phyloP scores from a whole-genome alignment of 1,284 basidiomycete species.

The Cystobasidium sp. region DNA sequence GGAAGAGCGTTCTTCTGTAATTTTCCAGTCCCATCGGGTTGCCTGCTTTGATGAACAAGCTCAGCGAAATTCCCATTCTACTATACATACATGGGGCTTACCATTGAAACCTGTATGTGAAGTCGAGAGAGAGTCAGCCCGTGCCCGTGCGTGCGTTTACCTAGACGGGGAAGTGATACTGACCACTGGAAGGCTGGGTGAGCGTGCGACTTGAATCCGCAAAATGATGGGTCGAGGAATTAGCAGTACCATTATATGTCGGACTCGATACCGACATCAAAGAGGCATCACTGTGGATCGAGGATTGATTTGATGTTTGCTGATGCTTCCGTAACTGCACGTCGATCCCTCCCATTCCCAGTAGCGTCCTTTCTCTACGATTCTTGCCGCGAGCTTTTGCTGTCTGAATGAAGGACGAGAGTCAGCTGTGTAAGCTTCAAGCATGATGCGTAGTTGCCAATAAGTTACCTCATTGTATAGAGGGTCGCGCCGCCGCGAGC shows the following conservation, averaged over 20 bases:
- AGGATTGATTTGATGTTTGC: neutral
- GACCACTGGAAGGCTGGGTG: too few species aligned
- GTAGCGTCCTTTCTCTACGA: neutral
- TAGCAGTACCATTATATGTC: too few species aligned
- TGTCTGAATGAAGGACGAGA: neutral
- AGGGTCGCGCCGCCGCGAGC: conserved; percentile 4
- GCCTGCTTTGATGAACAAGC: too few species aligned
- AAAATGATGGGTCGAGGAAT: too few species aligned
- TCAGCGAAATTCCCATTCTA: too few species aligned
- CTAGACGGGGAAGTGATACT: too few species aligned
- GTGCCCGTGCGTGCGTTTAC: too few species aligned
- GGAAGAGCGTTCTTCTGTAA: neutral
- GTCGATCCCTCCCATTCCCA: neutral
- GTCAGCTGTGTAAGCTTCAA: neutral
- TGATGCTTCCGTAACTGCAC: neutral
- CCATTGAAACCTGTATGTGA: too few species aligned
- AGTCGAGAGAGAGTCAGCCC: too few species aligned
- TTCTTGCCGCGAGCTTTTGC: neutral
- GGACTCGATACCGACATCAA: neutral
- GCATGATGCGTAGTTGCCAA: too few species aligned
- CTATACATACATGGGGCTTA: too few species aligned
- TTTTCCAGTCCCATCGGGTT: neutral
- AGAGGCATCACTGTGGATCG: neutral
- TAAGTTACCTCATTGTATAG: conserved; percentile 1
- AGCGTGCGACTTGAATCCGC: too few species aligned